Evolutionary conservation across 106 monocot genomes (phyloP).

Genomic region (Agapanthus africanus): DNA sequence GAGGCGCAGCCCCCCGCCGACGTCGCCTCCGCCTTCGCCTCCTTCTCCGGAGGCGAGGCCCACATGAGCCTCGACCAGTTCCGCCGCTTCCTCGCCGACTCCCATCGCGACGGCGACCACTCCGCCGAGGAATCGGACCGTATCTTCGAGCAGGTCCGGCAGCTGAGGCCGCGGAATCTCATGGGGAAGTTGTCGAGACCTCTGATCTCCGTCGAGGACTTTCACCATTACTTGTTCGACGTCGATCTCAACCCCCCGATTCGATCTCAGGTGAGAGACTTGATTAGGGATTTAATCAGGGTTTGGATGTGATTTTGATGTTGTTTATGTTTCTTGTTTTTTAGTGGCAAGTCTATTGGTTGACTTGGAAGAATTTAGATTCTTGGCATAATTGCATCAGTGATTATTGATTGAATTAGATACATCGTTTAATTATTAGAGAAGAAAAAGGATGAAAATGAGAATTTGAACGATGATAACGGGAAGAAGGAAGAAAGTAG

Average conservation of each 20-base stretch:
- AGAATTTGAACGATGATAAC: too few relatives aligned
- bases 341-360: too few relatives aligned
- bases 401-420: too few relatives aligned
- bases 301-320: too few relatives aligned
- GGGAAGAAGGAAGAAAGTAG: too few relatives aligned
- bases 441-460: too few relatives aligned
- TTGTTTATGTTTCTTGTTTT: too few relatives aligned
- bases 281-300: too few relatives aligned
- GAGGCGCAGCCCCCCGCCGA: slow-evolving; percentile 63
- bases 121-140: slow-evolving; percentile 37
- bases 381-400: too few relatives aligned
- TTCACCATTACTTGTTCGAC: slow-evolving; percentile 61
- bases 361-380: too few relatives aligned
- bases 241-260: slow-evolving; percentile 71
- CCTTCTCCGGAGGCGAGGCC: slow-evolving; percentile 31
- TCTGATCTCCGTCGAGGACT: slow-evolving; percentile 50
- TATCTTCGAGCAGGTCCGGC: slow-evolving; percentile 50
- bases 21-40: slow-evolving; percentile 41
- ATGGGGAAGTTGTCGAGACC: slow-evolving; percentile 22
- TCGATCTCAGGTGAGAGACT: slow-evolving; percentile 38
- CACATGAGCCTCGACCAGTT: slow-evolving; percentile 53
- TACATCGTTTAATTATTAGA: too few relatives aligned
- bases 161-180: slow-evolving; percentile 15
- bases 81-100: slow-evolving; percentile 44
- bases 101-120: slow-evolving; percentile 21